Percentiles rank a stretch among this genome's conserved stretches.
Conservation (phyloP, 2,329 filamentous ascomycete genomes). For the Cryphonectria radicalis region DNA sequence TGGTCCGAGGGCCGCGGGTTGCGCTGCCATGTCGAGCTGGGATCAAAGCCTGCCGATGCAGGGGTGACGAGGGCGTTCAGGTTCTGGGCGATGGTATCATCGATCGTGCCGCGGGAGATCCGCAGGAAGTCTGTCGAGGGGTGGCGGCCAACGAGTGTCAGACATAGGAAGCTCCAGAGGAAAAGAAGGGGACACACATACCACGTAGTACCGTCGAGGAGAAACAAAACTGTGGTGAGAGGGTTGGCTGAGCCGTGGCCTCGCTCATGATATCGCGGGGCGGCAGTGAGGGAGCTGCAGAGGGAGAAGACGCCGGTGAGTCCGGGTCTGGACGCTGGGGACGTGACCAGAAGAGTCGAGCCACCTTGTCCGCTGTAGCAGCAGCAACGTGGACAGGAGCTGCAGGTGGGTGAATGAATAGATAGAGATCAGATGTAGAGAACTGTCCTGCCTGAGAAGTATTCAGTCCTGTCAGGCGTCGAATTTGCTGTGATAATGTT, state of each 20-base stretch:
- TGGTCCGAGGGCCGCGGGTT: slow-evolving; percentile 53
- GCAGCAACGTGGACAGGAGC: not conserved
- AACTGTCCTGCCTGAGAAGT: not conserved
- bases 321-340: slow-evolving; percentile 29
- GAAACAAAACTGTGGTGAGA: slow-evolving; percentile 81
- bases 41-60: slow-evolving; percentile 73
- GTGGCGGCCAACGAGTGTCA: not conserved
- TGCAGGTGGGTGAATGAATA: not conserved
- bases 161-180: not conserved
- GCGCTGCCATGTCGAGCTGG: slow-evolving; percentile 72
- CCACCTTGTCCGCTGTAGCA: slow-evolving; percentile 46
- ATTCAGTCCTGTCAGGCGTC: not conserved
- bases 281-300: slow-evolving; percentile 43
- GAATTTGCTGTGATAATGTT: not conserved
- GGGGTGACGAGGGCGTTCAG: slow-evolving; percentile 88
- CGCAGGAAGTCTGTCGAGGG: slow-evolving; percentile 78
- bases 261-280: slow-evolving; percentile 49
- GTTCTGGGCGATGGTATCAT: slow-evolving; percentile 92
- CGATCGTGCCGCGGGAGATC: slow-evolving; percentile 79
- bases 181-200: slow-evolving; percentile 41
- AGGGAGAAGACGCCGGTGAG: slow-evolving; percentile 36
- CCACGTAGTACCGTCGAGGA: slow-evolving; percentile 71
- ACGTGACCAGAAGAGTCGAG: slow-evolving; percentile 54
- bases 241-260: slow-evolving; percentile 50
- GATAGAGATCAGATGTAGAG: not conserved